Evolutionary conservation across 2,329 filamentous ascomycete genomes (phyloP).

Genomic region (Beauveria rudraprayagi): DNA sequence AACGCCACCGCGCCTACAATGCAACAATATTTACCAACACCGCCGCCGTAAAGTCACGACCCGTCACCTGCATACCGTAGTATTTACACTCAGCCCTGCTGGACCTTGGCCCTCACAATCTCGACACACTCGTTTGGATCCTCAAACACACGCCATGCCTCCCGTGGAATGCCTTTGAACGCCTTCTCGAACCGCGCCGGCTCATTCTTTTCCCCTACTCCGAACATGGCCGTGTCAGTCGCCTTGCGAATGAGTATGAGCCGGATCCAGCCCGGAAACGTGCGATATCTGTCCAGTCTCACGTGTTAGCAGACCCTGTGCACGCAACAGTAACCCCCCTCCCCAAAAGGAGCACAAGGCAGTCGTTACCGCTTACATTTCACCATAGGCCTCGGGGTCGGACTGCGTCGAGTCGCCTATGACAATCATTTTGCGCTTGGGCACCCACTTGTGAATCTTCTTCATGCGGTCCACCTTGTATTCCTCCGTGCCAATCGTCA

Average conservation of each 20-base stretch:
- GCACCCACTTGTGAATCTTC: slow-evolving; percentile 73
- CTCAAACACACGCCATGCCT: slow-evolving; percentile 76
- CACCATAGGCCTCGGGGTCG: slow-evolving; percentile 84
- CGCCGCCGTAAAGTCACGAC: background rate
- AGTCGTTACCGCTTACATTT: slow-evolving; percentile 47
- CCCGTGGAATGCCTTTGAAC: slow-evolving; percentile 63
- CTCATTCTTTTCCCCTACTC: slow-evolving; percentile 67
- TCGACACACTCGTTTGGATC: slow-evolving; percentile 56
- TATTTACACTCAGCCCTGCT: background rate
- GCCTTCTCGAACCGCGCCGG: slow-evolving; percentile 72
- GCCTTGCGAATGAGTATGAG: slow-evolving; percentile 83
- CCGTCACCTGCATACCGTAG: background rate
- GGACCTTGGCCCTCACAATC: slow-evolving; percentile 14
- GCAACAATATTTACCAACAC: background rate
- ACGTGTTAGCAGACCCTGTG: slow-evolving; percentile 12
- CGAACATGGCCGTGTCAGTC: slow-evolving; percentile 58
- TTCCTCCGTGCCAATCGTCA: slow-evolving; percentile 72
- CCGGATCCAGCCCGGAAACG: slow-evolving; percentile 67
- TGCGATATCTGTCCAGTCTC: slow-evolving; percentile 41
- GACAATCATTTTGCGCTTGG: slow-evolving; percentile 68
- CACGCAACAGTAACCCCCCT: too few species aligned
- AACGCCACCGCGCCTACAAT: background rate
- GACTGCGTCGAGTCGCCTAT: slow-evolving; percentile 88
- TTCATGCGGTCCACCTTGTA: slow-evolving; percentile 80
- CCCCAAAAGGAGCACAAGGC: background rate